Evolutionary conservation across 2,329 filamentous ascomycete genomes (phyloP), one percentile per base, ranked within the genome.

Genomic region (Trichocomaceae sp.): DNA sequence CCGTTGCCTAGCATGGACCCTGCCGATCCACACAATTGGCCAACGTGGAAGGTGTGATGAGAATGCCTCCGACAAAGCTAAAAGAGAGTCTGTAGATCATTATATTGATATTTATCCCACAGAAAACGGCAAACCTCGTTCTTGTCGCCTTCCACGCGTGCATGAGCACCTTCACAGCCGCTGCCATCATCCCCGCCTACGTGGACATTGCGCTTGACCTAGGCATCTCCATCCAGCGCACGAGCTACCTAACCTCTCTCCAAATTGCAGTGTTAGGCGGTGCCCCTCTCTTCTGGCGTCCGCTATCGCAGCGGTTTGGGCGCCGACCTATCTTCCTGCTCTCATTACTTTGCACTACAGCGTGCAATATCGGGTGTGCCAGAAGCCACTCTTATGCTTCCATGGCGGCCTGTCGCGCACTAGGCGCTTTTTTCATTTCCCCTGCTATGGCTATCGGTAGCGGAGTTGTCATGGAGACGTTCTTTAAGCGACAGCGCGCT

Each of bases 11-110:
- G 71, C 33, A 72, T 73, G 60, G 72, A 72, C 33, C 72, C 75
- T 52, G 76, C 75, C 2, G 79, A 82, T 61, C 79, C 79, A 0
- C 80, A 79, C 63, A 82, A 82, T 57, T 82, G 78, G 78, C 72
- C 78, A 5, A 63, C 61, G 23, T 78, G 76, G 73, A 79, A 78
- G 69, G 75, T 75, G 59, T 82, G 23, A 35, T 35, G 12, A 13
- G 12, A 35, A 29, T 26, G 23, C 8, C 23, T 26, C 23, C 4
- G 23, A 4, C 8, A 26, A 4, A 26, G 23, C 8, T 4, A 26
- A 26, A 26, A 26, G 23, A 26, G 23, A 29, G 8, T 29, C 7
- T 5, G 26, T 29, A 29, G 8, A 8, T 10, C 26, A 29, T 29
- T 29, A 29, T 29, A 9, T 9, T 29, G 26, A 29, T 5, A 42